These are phyloP conservation scores for Penicillium sp. DNA, from an alignment of 2,329 filamentous ascomycete species.

Conservation along the genomic window DNA sequence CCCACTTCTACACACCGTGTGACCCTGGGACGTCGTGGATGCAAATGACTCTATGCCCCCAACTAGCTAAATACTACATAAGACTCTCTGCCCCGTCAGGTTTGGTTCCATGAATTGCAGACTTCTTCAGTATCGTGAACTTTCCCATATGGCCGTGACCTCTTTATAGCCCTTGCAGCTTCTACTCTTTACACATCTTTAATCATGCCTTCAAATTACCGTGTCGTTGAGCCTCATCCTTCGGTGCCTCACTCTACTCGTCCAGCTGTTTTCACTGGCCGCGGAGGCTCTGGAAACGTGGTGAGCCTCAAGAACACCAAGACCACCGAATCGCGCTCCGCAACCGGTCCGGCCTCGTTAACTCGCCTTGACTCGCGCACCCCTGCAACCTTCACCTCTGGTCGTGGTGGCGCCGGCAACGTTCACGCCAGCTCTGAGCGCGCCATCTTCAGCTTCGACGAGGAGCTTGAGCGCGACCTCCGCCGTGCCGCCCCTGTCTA, in stretches of 20 bases:
- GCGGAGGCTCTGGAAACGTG: constrained; percentile 61
- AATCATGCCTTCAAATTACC: constrained; percentile 48
- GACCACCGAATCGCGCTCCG: constrained; percentile 48
- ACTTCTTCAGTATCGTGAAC: not conserved
- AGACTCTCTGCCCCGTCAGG: constrained; percentile 14
- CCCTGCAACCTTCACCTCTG: constrained; percentile 44
- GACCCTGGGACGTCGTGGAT: constrained; percentile 23
- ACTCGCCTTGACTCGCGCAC: constrained; percentile 49
- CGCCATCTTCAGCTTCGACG: constrained; percentile 66
- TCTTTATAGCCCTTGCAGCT: constrained; percentile 15
- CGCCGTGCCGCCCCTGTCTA: constrained; percentile 60
- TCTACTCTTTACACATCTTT: constrained; percentile 7
- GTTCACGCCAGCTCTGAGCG: constrained; percentile 54
- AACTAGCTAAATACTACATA: constrained; percentile 16
- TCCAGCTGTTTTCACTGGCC: constrained; percentile 53
- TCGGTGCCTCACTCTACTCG: constrained; percentile 52
- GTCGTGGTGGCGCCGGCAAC: constrained; percentile 59
- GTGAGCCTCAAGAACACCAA: constrained; percentile 53
- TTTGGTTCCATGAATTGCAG: not conserved
- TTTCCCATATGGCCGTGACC: constrained; percentile 10
- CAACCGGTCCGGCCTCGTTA: constrained; percentile 51
- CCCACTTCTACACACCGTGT: constrained; percentile 16
- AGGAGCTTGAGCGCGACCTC: constrained; percentile 61
- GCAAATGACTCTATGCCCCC: constrained; percentile 14
- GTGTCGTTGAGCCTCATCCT: constrained; percentile 62